These are phyloP conservation scores for Pseudocercospora crystallina DNA, from an alignment of 2,329 filamentous ascomycete genomes.

Conservation along the genomic window DNA sequence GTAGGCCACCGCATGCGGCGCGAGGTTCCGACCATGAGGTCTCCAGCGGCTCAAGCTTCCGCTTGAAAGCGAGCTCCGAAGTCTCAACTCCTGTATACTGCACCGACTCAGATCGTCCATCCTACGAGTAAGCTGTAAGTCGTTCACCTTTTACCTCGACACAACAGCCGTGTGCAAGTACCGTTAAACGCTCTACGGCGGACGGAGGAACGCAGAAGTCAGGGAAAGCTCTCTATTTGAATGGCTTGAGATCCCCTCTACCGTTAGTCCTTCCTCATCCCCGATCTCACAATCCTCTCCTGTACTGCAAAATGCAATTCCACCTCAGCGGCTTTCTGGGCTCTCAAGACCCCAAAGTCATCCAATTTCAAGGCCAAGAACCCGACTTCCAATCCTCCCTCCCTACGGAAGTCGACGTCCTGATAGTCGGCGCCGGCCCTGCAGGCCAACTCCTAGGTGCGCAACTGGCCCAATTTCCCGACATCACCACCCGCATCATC, in stretches of 20 bases:
- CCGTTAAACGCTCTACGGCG: too few relatives aligned
- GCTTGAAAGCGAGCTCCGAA: too few relatives aligned
- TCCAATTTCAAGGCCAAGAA: conserved; percentile 28
- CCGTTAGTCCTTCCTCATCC: conserved; percentile 1
- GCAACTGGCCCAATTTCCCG: conserved; percentile 50
- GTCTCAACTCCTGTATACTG: too few relatives aligned
- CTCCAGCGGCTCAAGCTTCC: too few relatives aligned
- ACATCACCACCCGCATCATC: conserved; percentile 51
- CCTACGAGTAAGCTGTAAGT: too few relatives aligned
- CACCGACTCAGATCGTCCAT: too few relatives aligned
- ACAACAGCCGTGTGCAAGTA: too few relatives aligned
- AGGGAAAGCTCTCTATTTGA: too few relatives aligned
- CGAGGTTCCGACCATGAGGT: too few relatives aligned
- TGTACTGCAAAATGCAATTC: conserved; percentile 30
- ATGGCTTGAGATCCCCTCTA: neutral
- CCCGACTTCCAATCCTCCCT: conserved; percentile 34
- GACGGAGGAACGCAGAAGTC: too few relatives aligned
- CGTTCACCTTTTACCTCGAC: too few relatives aligned
- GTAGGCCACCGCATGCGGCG: too few relatives aligned
- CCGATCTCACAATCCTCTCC: conserved; percentile 3
- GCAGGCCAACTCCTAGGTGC: conserved; percentile 50
- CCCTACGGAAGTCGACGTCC: conserved; percentile 44
- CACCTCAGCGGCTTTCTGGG: conserved; percentile 37
- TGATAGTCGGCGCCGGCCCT: conserved; percentile 54
- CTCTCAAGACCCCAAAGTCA: conserved; percentile 32